Percentiles rank a stretch among this genome's conserved stretches.
Conservation (phyloP, 768 basidiomycete genomes). For the Coprinellus micaceus region DNA sequence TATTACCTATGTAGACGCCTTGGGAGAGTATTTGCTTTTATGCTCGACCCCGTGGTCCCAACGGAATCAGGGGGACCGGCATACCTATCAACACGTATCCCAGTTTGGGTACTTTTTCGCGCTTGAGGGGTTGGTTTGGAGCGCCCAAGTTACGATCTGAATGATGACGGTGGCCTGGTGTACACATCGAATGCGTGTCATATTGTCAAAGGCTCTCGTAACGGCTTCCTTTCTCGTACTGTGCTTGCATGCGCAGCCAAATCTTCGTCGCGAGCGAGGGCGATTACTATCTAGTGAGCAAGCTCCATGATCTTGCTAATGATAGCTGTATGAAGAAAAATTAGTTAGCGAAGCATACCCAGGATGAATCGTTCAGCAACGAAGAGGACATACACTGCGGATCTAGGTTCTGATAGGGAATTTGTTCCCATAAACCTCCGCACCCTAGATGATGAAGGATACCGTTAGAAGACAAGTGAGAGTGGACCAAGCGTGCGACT, state of each 20-base stretch:
- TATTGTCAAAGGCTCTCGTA: conserved; percentile 4
- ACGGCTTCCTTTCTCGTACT: neutral
- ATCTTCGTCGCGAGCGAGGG: neutral
- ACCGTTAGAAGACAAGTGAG: conserved; percentile 8
- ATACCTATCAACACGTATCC: conserved; percentile 1
- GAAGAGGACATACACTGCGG: conserved; percentile 55
- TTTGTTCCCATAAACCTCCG: conserved; percentile 78
- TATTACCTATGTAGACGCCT: no score
- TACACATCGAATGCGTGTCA: neutral
- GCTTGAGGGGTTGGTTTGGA: conserved; percentile 5
- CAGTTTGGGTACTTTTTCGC: conserved; percentile 10
- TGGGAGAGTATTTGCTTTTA: conserved; percentile 1
- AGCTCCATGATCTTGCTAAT: conserved; percentile 47
- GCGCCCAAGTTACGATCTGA: neutral
- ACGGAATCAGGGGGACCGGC: conserved; percentile 1
- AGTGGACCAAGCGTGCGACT: conserved; percentile 8
- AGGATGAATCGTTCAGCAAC: conserved; percentile 7
- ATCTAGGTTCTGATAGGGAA: conserved; percentile 78
- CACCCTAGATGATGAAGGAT: conserved; percentile 32
- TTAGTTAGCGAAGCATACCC: conserved; percentile 9
- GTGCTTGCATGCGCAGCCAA: neutral
- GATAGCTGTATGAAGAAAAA: conserved; percentile 37
- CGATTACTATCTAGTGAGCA: conserved; percentile 24
- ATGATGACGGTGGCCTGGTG: neutral
- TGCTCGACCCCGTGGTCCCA: conserved; percentile 8